Evolutionary conservation across 768 basidiomycete species (phyloP).

Genomic region (Boletus rex-veris): DNA sequence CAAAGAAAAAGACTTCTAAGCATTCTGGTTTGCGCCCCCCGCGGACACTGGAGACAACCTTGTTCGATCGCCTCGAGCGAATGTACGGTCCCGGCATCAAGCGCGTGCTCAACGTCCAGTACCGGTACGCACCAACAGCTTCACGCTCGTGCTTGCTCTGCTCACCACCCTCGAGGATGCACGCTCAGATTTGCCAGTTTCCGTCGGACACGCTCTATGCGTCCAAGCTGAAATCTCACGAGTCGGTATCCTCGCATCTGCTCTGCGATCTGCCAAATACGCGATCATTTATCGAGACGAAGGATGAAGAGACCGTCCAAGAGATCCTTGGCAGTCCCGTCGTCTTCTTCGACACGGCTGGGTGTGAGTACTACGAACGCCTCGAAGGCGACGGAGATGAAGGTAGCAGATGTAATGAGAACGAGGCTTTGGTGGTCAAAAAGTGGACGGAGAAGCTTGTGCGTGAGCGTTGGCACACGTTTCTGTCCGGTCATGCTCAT

Average conservation of each 20-base stretch:
- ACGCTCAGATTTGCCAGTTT: slow-evolving; percentile 78
- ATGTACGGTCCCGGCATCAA: slow-evolving; percentile 86
- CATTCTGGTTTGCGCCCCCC: slow-evolving; percentile 49
- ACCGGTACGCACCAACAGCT: slow-evolving; percentile 51
- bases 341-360: slow-evolving; percentile 92
- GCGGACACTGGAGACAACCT: slow-evolving; percentile 75
- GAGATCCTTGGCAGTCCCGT: slow-evolving; percentile 76
- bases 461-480: slow-evolving; percentile 11
- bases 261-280: slow-evolving; percentile 66
- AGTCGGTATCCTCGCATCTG: slow-evolving; percentile 67
- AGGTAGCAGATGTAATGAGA: slow-evolving; percentile 90
- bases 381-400: slow-evolving; percentile 78
- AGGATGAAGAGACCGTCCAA: slow-evolving; percentile 61
- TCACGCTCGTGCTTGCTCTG: neutral
- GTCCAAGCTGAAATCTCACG: slow-evolving; percentile 64
- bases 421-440: slow-evolving; percentile 84
- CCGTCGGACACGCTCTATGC: slow-evolving; percentile 81
- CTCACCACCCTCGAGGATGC: slow-evolving; percentile 59
- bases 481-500: neutral
- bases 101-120: slow-evolving; percentile 85
- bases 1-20: slow-evolving; percentile 14
- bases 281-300: slow-evolving; percentile 29
- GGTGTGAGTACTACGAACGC: slow-evolving; percentile 90
- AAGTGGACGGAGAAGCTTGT: slow-evolving; percentile 82
- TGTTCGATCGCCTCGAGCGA: slow-evolving; percentile 87